Conservation (phyloP, 2,329 filamentous ascomycete genomes). For the Dissoconium aciculare region DNA sequence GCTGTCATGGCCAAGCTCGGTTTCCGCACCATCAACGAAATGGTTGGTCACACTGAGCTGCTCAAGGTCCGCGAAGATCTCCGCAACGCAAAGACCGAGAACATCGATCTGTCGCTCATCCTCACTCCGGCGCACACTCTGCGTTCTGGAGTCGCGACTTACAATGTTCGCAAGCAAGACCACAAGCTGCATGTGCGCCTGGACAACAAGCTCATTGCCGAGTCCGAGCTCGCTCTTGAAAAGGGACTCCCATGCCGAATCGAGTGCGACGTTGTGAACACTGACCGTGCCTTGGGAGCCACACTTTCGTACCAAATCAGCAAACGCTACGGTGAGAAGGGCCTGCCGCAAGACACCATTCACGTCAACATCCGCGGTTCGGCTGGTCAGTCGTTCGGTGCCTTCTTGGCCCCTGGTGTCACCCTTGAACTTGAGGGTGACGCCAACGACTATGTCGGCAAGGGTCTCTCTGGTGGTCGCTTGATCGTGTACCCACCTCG, state of each 20-base stretch:
- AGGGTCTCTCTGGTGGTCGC: conserved; percentile 83
- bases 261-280: conserved; percentile 93
- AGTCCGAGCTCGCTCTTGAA: conserved; percentile 85
- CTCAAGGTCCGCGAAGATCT: conserved; percentile 79
- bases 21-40: conserved; percentile 91
- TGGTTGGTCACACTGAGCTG: conserved; percentile 84
- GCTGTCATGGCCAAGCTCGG: conserved; percentile 95
- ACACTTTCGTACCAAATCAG: conserved; percentile 94
- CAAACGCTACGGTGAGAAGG: conserved; percentile 77
- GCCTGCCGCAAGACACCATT: conserved; percentile 81
- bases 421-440: conserved; percentile 93
- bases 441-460: conserved; percentile 91
- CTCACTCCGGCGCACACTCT: conserved; percentile 92
- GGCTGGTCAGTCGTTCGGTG: conserved; percentile 91
- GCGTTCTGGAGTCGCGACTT: conserved; percentile 83
- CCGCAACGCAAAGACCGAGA: conserved; percentile 73
- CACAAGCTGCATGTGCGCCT: conserved; percentile 83
- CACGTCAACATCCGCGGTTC: conserved; percentile 95
- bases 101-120: conserved; percentile 84
- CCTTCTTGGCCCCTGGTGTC: conserved; percentile 81
- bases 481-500: conserved; percentile 88
- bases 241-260: conserved; percentile 87
- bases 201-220: conserved; percentile 93
- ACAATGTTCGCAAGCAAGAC: conserved; percentile 96
- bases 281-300: conserved; percentile 82